Percentiles rank a stretch among this genome's conserved stretches.
Conservation (phyloP, 2,329 filamentous ascomycete species). For the Calonectria ilicicola region DNA sequence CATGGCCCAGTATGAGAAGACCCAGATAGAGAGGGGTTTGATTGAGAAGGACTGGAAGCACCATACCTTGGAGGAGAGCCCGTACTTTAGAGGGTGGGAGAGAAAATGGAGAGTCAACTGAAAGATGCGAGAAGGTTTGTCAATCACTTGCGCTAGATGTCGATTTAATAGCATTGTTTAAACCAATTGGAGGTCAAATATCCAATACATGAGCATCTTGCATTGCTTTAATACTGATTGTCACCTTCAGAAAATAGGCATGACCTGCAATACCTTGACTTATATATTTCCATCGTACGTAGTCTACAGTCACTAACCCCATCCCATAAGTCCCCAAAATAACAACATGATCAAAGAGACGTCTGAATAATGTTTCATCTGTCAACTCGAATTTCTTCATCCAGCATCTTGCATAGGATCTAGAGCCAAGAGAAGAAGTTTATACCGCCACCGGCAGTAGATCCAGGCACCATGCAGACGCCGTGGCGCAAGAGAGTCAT, state of each 20-base stretch:
- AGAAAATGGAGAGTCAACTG: slow-evolving; percentile 35
- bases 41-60: slow-evolving; percentile 74
- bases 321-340: no score
- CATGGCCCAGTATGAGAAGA: slow-evolving; percentile 71
- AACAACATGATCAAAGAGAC: neutral
- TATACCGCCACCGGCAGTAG: neutral
- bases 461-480: neutral
- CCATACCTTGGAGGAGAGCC: slow-evolving; percentile 78
- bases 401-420: neutral
- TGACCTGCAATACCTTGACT: no score
- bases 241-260: no score
- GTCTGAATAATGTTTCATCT: neutral
- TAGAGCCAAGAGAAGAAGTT: neutral
- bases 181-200: neutral
- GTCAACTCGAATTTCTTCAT: neutral
- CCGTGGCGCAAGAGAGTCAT: neutral
- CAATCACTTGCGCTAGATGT: neutral
- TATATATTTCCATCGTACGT: no score
- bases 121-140: neutral
- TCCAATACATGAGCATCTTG: no score
- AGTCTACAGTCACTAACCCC: no score
- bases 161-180: neutral
- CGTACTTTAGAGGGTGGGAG: slow-evolving; percentile 81
- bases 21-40: slow-evolving; percentile 74
- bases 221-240: no score